Evolutionary conservation across 371 early-diverging fungal genomes (phyloP).

Genomic region (Rhizopus sp.): DNA sequence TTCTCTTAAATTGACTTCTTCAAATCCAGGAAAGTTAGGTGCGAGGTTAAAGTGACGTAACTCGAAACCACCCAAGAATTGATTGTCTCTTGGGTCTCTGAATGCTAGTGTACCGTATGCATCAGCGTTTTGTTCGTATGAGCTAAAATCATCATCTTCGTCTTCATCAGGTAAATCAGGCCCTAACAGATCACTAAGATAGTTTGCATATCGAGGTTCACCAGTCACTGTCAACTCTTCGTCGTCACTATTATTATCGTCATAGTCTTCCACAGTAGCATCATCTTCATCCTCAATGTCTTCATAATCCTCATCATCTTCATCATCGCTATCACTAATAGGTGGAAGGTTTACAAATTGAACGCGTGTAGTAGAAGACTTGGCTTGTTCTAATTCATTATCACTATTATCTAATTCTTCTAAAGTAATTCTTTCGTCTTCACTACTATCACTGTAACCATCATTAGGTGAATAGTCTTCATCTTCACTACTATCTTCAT

Average conservation of each 20-base stretch:
- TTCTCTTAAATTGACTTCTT: conserved; percentile 18
- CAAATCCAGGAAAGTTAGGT: conserved; percentile 17
- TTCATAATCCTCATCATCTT: background rate
- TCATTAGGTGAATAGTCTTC: too few species aligned
- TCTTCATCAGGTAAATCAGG: conserved; percentile 34
- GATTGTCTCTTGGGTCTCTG: conserved; percentile 26
- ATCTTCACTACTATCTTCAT: background rate
- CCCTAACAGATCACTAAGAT: conserved; percentile 25
- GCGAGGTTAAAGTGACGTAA: conserved; percentile 26
- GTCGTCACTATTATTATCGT: conserved; percentile 7
- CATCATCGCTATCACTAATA: too few species aligned
- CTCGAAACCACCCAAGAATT: conserved; percentile 28
- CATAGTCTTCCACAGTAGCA: background rate
- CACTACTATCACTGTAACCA: too few species aligned
- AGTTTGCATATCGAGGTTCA: conserved; percentile 17
- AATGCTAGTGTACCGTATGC: conserved; percentile 21
- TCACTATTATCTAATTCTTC: too few species aligned
- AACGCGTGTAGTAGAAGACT: too few species aligned
- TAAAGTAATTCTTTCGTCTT: too few species aligned
- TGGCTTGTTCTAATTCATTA: too few species aligned
- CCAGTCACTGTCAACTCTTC: conserved; percentile 21
- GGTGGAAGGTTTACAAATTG: too few species aligned
- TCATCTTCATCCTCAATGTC: background rate
- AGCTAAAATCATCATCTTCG: conserved; percentile 19
- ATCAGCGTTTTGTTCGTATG: conserved; percentile 20